Conservation (phyloP, 2,329 filamentous ascomycete species). For the Exophiala dermatitidis region DNA sequence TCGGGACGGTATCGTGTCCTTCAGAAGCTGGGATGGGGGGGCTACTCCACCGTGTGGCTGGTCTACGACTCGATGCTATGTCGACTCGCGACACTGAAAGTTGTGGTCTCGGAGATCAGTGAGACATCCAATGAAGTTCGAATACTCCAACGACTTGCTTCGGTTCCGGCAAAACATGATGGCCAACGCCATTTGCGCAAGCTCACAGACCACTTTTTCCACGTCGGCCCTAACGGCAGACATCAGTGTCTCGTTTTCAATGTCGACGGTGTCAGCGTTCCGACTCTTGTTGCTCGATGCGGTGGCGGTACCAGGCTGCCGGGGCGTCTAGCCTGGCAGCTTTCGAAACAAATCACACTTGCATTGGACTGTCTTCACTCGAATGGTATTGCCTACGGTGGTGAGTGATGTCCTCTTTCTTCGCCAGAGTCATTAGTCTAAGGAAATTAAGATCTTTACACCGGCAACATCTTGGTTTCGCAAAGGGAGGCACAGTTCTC, state of each 20-base stretch:
- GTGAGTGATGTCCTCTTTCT: slow-evolving; percentile 9
- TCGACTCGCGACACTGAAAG: slow-evolving; percentile 16
- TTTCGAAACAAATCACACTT: slow-evolving; percentile 20
- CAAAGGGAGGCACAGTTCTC: slow-evolving; percentile 6
- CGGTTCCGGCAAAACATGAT: slow-evolving; percentile 10
- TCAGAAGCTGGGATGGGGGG: slow-evolving; percentile 39
- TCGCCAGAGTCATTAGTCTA: slow-evolving; percentile 3
- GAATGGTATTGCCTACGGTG: slow-evolving; percentile 19
- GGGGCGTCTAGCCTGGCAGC: slow-evolving; percentile 19
- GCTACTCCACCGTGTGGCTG: slow-evolving; percentile 40
- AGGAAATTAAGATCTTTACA: slow-evolving; percentile 17
- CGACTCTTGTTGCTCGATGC: slow-evolving; percentile 14
- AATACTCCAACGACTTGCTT: slow-evolving; percentile 13
- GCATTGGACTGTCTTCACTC: slow-evolving; percentile 21
- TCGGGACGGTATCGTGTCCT: slow-evolving; percentile 33
- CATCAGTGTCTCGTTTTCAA: slow-evolving; percentile 27
- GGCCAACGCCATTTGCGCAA: slow-evolving; percentile 11
- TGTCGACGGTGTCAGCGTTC: slow-evolving; percentile 23
- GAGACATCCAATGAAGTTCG: slow-evolving; percentile 10
- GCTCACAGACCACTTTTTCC: slow-evolving; percentile 20
- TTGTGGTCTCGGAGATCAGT: slow-evolving; percentile 12
- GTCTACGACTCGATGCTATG: slow-evolving; percentile 30
- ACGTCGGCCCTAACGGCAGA: slow-evolving; percentile 26
- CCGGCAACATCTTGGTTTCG: slow-evolving; percentile 21
- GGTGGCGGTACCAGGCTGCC: slow-evolving; percentile 13